Conservation (phyloP, 2,329 filamentous ascomycete genomes). For the Hyphodiscus sp. region DNA sequence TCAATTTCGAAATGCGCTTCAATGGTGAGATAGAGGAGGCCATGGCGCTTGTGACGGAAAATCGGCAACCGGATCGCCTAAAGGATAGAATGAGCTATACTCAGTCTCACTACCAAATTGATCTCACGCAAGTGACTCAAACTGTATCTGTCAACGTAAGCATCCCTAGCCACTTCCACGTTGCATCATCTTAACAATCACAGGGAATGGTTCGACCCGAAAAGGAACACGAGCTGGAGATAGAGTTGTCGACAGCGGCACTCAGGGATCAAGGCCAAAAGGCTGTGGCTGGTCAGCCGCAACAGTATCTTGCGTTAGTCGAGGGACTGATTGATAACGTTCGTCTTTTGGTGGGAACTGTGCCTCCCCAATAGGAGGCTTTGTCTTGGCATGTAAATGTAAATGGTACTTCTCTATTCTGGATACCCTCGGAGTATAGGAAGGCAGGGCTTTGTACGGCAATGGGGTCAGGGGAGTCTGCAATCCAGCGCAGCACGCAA, state of each 20-base stretch:
- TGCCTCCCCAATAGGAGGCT: constrained; percentile 3
- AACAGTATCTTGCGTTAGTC: constrained; percentile 61
- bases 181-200: constrained; percentile 1
- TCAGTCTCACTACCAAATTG: constrained; percentile 82
- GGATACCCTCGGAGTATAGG: background rate
- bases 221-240: constrained; percentile 76
- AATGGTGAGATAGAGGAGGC: constrained; percentile 58
- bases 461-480: no score
- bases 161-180: background rate
- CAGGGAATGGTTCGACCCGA: constrained; percentile 30
- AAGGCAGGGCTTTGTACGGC: background rate
- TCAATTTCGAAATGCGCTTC: constrained; percentile 91
- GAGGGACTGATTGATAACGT: constrained; percentile 68
- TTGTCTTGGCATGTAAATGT: background rate
- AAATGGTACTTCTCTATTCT: background rate
- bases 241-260: constrained; percentile 62
- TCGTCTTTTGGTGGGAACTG: constrained; percentile 21
- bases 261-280: constrained; percentile 60
- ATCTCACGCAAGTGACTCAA: constrained; percentile 89
- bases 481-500: no score
- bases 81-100: constrained; percentile 92
- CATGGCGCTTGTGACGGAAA: constrained; percentile 35
- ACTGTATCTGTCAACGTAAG: constrained; percentile 46
- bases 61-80: constrained; percentile 51
- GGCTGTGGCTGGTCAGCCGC: constrained; percentile 44